Evolutionary conservation across 176 grass and related monocot genomes (phyloP).

Genomic region (Bolboschoenus planiculmis): DNA sequence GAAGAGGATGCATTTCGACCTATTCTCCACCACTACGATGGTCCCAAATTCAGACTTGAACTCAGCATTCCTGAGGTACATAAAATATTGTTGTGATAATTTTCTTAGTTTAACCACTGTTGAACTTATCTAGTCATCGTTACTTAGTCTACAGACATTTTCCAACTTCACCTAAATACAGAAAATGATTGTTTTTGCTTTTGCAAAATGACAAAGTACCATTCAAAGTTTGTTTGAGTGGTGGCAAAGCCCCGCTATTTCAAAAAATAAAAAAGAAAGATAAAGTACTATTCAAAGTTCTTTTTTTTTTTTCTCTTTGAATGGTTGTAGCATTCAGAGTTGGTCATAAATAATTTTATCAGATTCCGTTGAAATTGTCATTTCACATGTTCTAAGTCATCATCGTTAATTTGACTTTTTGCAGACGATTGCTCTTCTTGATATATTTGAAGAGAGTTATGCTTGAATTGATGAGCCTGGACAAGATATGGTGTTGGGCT

Average conservation of each 20-base stretch:
- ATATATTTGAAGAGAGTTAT: constrained; percentile 69
- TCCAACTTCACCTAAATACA: neutral
- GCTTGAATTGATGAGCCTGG: constrained; percentile 30
- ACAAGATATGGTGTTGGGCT: neutral
- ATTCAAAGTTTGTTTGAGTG: neutral
- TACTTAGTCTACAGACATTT: neutral
- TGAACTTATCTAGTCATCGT: neutral
- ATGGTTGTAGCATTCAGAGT: neutral
- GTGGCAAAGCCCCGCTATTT: neutral
- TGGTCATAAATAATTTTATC: neutral
- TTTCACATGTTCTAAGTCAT: neutral
- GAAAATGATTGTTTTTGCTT: neutral
- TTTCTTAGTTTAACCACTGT: neutral
- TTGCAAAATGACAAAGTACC: neutral
- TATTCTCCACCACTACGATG: constrained; percentile 98
- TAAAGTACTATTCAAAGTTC: neutral
- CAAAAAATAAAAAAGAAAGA: neutral
- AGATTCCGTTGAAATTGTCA: neutral
- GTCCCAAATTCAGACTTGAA: constrained; percentile 95
- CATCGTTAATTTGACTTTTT: constrained; percentile 1
- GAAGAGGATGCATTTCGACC: constrained; percentile 97
- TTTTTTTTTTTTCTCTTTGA: too few relatives aligned
- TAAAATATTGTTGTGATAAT: neutral
- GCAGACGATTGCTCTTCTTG: constrained; percentile 72
- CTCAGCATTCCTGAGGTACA: constrained; percentile 71